Conservation (phyloP, 1,284 basidiomycete species). For the Quambalaria eucalypti region DNA sequence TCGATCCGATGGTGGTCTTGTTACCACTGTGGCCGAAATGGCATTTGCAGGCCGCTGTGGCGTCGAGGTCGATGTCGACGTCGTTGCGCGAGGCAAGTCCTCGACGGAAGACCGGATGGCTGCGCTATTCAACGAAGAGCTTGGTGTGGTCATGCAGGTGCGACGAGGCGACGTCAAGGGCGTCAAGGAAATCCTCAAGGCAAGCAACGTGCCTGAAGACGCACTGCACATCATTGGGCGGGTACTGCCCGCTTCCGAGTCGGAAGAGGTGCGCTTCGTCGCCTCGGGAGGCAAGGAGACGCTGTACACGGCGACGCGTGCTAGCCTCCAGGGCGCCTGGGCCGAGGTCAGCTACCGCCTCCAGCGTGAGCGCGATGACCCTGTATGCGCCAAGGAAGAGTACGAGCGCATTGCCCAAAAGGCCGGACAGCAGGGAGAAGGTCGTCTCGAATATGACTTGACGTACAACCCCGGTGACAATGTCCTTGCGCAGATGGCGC, state of each 20-base stretch:
- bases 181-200: constrained; percentile 59
- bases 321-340: constrained; percentile 74
- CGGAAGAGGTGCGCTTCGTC: constrained; percentile 56
- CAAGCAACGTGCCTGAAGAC: constrained; percentile 63
- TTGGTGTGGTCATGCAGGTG: constrained; percentile 86
- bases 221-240: constrained; percentile 68
- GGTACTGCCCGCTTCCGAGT: constrained; percentile 41
- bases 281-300: constrained; percentile 16
- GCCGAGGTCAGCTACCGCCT: constrained; percentile 87
- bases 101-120: constrained; percentile 50
- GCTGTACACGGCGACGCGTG: constrained; percentile 50
- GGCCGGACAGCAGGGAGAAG: constrained; percentile 12
- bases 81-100: constrained; percentile 44
- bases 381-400: constrained; percentile 68
- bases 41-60: constrained; percentile 83
- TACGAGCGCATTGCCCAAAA: constrained; percentile 59
- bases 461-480: constrained; percentile 36
- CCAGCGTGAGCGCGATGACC: constrained; percentile 81
- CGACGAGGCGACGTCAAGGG: constrained; percentile 56
- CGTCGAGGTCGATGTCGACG: constrained; percentile 60
- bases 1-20: constrained; percentile 89
- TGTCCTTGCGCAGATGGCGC: constrained; percentile 14
- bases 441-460: constrained; percentile 27
- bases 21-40: constrained; percentile 91
- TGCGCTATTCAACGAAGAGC: constrained; percentile 87